phyloP scores from a whole-genome alignment of 495 filamentous ascomycete genomes.

The Echria macrotheca region DNA sequence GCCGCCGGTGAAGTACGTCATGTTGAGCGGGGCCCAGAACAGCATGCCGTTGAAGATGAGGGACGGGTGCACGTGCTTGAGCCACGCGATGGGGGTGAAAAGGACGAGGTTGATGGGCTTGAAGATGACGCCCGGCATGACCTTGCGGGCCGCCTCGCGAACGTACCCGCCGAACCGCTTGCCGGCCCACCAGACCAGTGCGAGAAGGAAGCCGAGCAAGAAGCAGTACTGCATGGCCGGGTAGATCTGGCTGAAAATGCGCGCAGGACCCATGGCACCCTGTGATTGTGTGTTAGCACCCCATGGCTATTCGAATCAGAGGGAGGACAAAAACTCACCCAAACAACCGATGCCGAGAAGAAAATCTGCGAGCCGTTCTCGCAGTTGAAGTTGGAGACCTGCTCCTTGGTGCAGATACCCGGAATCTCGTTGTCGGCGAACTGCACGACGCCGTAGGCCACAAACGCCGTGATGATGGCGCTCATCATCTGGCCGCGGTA shows the following conservation, averaged over 20 bases:
- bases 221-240: not conserved
- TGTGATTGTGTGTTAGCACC: not conserved
- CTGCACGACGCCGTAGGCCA: constrained; percentile 3
- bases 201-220: not conserved
- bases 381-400: constrained; percentile 1
- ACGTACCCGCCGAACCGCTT: constrained; percentile 12
- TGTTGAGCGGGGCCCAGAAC: constrained; percentile 11
- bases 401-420: constrained; percentile 4
- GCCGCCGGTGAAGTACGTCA: constrained; percentile 5
- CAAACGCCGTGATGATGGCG: constrained; percentile 3
- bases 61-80: constrained; percentile 4
- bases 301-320: not conserved
- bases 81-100: constrained; percentile 2
- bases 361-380: not conserved
- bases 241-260: constrained; percentile 1
- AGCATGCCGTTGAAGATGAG: constrained; percentile 9
- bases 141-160: constrained; percentile 3
- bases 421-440: constrained; percentile 5
- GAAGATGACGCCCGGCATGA: not conserved
- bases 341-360: not conserved
- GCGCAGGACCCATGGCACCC: not conserved
- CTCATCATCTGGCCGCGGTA: constrained; percentile 7
- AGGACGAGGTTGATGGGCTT: not conserved
- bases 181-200: not conserved
- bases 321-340: not conserved